Base-by-base conservation (phyloP, 805 yeast species). In the Nakazawaea ernobii region DNA sequence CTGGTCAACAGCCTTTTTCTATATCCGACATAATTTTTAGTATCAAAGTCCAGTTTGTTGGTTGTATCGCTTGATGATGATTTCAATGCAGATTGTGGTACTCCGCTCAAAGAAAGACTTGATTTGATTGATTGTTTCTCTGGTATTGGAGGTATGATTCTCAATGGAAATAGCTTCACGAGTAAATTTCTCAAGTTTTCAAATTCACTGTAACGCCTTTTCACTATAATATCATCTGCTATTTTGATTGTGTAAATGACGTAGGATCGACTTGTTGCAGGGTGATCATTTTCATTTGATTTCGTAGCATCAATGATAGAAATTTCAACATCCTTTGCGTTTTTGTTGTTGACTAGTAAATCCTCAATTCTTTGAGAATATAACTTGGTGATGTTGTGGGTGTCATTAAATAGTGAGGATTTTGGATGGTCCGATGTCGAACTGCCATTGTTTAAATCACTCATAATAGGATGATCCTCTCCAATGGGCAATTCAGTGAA, bases 61-160 rank as follows among this genome's bases (percentile, higher is more conserved):
- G 43, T 24, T 9, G 24, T 11, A n/a, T 26, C 38, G n/a, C 15
- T 9, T 4, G 41, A 20, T 8, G 24, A 14, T 5, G 41, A 24
- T 14, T 36, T 41, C 39, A 42, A 41, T 8, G 45, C 45, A 4
- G 35, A 9, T 28, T 17, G 49, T 10, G 44, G 38, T 4, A 46
- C 39, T 11, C 40, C 48, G 33, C 33, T 45, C 15, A 46, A 14
- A 8, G 47, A 33, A 15, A 48, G 20, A 35, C 60, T 65, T 4
- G 70, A 64, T 10, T 58, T 59, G 53, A 86, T 61, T 13, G 86
- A 73, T 61, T 86, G 92, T 61, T 86, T 86, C 62, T 83, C 86
- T 0, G 99, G 99, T 8, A 94, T 92, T 1, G 98, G 97, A 6
- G 99, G 99, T 5, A 94, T 79, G 3, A 94, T 76, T 4, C 82